A percentile compares a stretch with the other conserved stretches of the same genome.
Evolutionary conservation across 768 basidiomycete genomes (phyloP).

Genomic region (Collybia sp.): DNA sequence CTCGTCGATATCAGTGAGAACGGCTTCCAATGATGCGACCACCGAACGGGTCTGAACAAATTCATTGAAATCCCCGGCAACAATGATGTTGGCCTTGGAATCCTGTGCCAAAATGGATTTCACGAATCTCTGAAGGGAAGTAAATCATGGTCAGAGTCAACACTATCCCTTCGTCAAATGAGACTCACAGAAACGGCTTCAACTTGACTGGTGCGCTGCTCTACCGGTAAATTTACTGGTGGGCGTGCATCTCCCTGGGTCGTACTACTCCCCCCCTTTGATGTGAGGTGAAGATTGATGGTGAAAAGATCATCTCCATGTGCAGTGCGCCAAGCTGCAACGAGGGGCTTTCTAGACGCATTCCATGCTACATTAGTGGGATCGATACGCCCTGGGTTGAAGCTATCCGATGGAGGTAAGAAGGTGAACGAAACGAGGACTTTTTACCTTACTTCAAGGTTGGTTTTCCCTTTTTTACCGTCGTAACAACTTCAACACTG

Average conservation of each 20-base stretch:
- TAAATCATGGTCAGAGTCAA: not conserved
- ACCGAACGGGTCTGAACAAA: constrained; percentile 49
- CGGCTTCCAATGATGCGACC: constrained; percentile 34
- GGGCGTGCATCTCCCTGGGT: constrained; percentile 53
- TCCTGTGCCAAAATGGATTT: constrained; percentile 36
- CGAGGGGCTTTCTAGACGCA: constrained; percentile 54
- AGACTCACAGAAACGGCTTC: constrained; percentile 41
- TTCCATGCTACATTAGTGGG: constrained; percentile 52
- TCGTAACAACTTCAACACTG: constrained; percentile 30
- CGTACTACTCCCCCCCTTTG: constrained; percentile 53
- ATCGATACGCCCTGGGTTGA: constrained; percentile 61
- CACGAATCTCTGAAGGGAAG: constrained; percentile 35
- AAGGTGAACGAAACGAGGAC: not conserved
- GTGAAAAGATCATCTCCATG: constrained; percentile 46
- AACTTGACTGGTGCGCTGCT: constrained; percentile 45
- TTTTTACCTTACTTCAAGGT: constrained; percentile 33
- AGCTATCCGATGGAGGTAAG: constrained; percentile 25
- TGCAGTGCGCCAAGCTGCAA: constrained; percentile 48
- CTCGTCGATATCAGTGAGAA: constrained; percentile 48
- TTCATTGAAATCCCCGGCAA: constrained; percentile 63
- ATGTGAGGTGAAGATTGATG: constrained; percentile 55
- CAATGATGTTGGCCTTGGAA: constrained; percentile 41
- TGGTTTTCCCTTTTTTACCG: constrained; percentile 21
- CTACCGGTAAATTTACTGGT: constrained; percentile 49
- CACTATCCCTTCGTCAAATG: constrained; percentile 2